Evolutionary conservation across 371 early-diverging fungal genomes (phyloP), one percentile per base, ranked within the genome.

Genomic region (Mortierella sp.): DNA sequence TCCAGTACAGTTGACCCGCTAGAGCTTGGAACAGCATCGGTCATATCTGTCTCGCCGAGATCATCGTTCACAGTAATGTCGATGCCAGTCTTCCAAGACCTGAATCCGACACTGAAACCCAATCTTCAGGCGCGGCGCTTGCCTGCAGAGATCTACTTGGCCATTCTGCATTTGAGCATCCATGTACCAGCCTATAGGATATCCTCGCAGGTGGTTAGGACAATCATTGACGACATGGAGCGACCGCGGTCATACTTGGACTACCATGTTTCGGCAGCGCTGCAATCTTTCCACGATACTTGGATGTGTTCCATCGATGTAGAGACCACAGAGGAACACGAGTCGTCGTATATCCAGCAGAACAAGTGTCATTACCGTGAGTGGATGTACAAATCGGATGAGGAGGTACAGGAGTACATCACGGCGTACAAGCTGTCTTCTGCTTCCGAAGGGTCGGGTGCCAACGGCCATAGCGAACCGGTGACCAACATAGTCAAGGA

Each of bases 311-410:
- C 62, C 12, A 18, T 26, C 0, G 64, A 23, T 2, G 14, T 21
- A 8, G 4, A 34, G 26, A 16, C 24, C 38, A 14, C n/a, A 1
- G 26, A 23, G 18, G 18, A 1, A 9, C 9, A 49, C 19, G 31
- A 19, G 16, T 3, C 47, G 21, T 16, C 39, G 14, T 14, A 34
- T 9, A 24, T 21, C 7, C 28, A 21, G 19, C 43, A 42, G 26
- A 52, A 46, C 14, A 51, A 51, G 0, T 73, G 68, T 23, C 34
- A 23, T 26, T 73, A 56, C 42, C 34, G 23, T 16, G 64, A 59
- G n/a, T 73, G 68, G 73, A 73, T 73, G 73, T 73, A 64, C 38
- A 47, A 60, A 19, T 38, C 61, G 0, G 68, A 73, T 16, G 63
- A 62, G n/a, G 39, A n/a, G 7, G 26, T 72, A n/a, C 43, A 67